Conservation (phyloP, 805 yeast genomes). For the Myxozyma melibiosi region DNA sequence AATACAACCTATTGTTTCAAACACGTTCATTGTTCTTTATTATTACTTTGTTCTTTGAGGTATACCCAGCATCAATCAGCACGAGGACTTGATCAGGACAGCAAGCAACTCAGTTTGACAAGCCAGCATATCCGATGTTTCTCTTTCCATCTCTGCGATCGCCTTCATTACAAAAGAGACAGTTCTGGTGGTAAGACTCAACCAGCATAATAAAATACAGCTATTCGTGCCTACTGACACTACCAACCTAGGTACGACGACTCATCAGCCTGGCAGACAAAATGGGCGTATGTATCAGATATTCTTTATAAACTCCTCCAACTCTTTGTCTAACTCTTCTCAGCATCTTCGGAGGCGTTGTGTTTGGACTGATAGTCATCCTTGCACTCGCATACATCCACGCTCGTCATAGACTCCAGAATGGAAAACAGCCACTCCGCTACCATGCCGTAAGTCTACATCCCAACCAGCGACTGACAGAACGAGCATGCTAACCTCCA, state of each 20-base stretch:
- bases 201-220: too few species aligned
- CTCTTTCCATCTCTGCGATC: too few species aligned
- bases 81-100: background rate
- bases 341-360: constrained; percentile 26
- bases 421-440: constrained; percentile 22
- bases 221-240: too few species aligned
- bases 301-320: background rate
- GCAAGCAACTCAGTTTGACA: background rate
- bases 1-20: too few species aligned
- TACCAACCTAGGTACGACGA: constrained; percentile 7
- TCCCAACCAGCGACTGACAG: background rate
- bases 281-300: constrained; percentile 29
- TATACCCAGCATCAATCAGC: too few species aligned
- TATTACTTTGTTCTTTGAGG: too few species aligned
- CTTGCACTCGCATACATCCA: constrained; percentile 14
- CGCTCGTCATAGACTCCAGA: constrained; percentile 19
- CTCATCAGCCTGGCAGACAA: constrained; percentile 19
- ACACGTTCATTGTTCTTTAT: too few species aligned
- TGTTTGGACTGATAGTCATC: background rate
- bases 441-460: constrained; percentile 24
- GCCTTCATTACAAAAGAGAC: constrained; percentile 1
- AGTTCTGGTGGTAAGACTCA: constrained; percentile 6
- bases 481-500: background rate
- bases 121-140: background rate
- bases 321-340: background rate